These are phyloP conservation scores for Apophysomyces ossiformis DNA, from an alignment of 371 early-diverging fungal genomes.

Conservation along the genomic window DNA sequence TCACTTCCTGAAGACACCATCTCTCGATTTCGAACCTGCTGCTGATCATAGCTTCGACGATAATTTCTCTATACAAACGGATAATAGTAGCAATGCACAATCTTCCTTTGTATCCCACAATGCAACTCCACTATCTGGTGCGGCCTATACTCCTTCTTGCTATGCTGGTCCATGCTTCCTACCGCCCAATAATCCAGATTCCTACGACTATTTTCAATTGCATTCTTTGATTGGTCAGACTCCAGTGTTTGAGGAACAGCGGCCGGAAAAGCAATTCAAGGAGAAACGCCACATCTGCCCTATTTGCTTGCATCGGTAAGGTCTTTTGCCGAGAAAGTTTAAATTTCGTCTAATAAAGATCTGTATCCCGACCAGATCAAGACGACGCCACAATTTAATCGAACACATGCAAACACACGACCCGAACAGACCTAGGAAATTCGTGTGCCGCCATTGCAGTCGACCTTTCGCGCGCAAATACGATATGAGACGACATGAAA, in stretches of 20 bases:
- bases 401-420: conserved; percentile 42
- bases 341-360: conserved; percentile 2
- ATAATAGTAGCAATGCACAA: not conserved
- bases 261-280: conserved; percentile 12
- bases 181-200: not conserved
- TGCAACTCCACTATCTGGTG: not conserved
- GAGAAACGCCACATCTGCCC: conserved; percentile 34
- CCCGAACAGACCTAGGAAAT: conserved; percentile 32
- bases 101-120: not conserved
- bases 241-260: conserved; percentile 6
- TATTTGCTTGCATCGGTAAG: conserved; percentile 36
- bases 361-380: conserved; percentile 24
- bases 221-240: not conserved
- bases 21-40: not conserved
- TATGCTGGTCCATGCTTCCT: not conserved
- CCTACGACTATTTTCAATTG: conserved; percentile 1
- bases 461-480: conserved; percentile 40
- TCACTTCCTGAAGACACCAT: not conserved
- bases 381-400: conserved; percentile 36
- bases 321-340: conserved; percentile 6
- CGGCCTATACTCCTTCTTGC: not conserved
- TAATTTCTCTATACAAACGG: conserved; percentile 1
- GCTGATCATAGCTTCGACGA: not conserved
- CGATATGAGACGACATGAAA: conserved; percentile 43
- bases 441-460: conserved; percentile 26